Evolutionary conservation across 2,329 filamentous ascomycete species (phyloP).

Genomic region (Hypoxylon sp.): DNA sequence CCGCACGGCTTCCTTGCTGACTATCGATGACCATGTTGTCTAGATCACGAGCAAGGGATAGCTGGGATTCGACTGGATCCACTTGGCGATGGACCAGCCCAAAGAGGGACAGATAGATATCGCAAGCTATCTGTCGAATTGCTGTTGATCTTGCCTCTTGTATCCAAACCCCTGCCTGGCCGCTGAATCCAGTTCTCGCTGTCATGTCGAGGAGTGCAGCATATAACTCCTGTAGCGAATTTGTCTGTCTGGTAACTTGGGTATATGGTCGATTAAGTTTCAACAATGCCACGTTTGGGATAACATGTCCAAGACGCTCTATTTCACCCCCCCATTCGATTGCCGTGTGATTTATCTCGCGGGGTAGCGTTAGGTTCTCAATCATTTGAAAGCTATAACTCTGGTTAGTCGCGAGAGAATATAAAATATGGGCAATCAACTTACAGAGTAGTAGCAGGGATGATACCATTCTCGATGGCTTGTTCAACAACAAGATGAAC

Average conservation of each 20-base stretch:
- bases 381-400: slow-evolving; percentile 47
- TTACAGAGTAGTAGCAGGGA: slow-evolving; percentile 50
- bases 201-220: slow-evolving; percentile 39
- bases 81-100: slow-evolving; percentile 46
- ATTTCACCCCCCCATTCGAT: slow-evolving; percentile 50
- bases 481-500: slow-evolving; percentile 41
- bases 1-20: slow-evolving; percentile 47
- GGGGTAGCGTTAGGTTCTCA: slow-evolving; percentile 32
- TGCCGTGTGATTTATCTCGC: slow-evolving; percentile 35
- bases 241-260: slow-evolving; percentile 27
- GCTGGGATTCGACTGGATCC: slow-evolving; percentile 22
- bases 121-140: slow-evolving; percentile 49
- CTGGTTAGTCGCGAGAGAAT: slow-evolving; percentile 31
- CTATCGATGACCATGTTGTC: slow-evolving; percentile 49
- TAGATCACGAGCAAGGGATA: slow-evolving; percentile 26
- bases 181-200: slow-evolving; percentile 13
- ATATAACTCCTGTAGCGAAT: slow-evolving; percentile 46
- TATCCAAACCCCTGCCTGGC: slow-evolving; percentile 19
- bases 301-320: slow-evolving; percentile 43
- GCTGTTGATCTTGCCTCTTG: slow-evolving; percentile 28
- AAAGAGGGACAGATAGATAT: slow-evolving; percentile 51
- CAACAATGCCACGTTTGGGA: slow-evolving; percentile 45
- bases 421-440: slow-evolving; percentile 8
- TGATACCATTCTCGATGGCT: slow-evolving; percentile 33
- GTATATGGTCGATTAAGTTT: slow-evolving; percentile 38